Evolutionary conservation across 352 stramenopile genomes (phyloP), one percentile per base, ranked within the genome.

Genomic region (Globisporangium okanoganense): DNA sequence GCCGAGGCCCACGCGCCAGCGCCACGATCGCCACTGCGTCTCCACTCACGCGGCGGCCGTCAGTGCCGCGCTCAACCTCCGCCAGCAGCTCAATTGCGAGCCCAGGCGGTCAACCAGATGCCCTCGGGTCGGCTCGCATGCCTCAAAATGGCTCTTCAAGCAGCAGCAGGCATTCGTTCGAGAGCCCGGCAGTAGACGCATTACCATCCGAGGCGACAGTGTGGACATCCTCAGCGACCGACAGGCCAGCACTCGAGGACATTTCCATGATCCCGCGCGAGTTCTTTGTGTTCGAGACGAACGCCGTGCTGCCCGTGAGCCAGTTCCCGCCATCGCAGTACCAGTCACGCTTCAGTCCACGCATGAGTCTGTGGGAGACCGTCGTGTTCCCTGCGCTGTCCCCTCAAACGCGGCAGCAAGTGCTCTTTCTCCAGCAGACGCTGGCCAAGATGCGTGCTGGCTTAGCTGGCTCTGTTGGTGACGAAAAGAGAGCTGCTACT

Each of bases 271-370:
- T 94, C 48, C 84, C 84, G 2, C 78, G 81, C 53, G 81, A 94
- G 59, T 93, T 90, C 52, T 91, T 90, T 43, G 71, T 94, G 29
- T 27, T 94, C 33, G 84, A 94, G 66, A 88, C 76, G 14, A 80
- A 88, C 56, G 73, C 67, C 20, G 67, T 94, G n/a, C 54, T 87
- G 6, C 62, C 82, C 1, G 56, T 72, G 40, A 66, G 43, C 10
- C 70, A 87, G 20, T 91, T 84, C 52, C 77, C 82, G 4, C 68
- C 70, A 20, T 61, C 58, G 25, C 75, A 90, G 56, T 92, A 88
- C 69, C 72, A 82, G 27, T 91, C 82, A 10, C 79, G 54, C 41
- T 82, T 84, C 33, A 67, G 71, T 9, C 18, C 55, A 0, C 58
- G 56, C 6, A 48, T 63, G 14, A 67, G 69, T 47, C 27, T 76